Conservation (phyloP, 768 basidiomycete species). For the Chalciporus piperatus region DNA sequence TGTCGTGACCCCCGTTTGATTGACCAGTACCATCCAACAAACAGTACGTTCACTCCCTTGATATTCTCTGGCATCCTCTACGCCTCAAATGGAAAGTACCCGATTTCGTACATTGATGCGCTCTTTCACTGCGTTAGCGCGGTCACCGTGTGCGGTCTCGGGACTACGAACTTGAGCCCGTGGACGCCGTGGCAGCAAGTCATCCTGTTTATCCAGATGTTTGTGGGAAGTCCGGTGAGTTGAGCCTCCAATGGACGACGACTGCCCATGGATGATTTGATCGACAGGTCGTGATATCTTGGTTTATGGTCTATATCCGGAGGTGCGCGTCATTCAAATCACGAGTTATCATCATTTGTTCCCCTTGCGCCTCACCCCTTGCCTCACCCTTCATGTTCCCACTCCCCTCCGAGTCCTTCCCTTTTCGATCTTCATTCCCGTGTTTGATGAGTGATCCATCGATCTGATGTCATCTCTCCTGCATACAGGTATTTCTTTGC, state of each 20-base stretch:
- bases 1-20: neutral
- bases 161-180: conserved; percentile 64
- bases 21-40: conserved; percentile 29
- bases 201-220: conserved; percentile 77
- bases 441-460: neutral
- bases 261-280: neutral
- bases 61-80: conserved; percentile 80
- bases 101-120: conserved; percentile 71
- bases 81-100: conserved; percentile 71
- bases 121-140: conserved; percentile 77
- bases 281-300: conserved; percentile 69
- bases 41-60: conserved; percentile 74
- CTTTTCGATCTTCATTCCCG: too few relatives aligned
- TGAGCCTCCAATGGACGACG: neutral
- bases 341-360: too few relatives aligned
- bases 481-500: conserved; percentile 64
- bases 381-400: too few relatives aligned
- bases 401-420: too few relatives aligned
- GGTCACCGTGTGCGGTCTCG: conserved; percentile 76
- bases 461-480: neutral
- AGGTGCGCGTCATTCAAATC: conserved; percentile 38
- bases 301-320: conserved; percentile 79
- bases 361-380: too few relatives aligned
- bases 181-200: conserved; percentile 70
- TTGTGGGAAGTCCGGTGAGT: conserved; percentile 68